phyloP scores from a whole-genome alignment of 2,329 filamentous ascomycete genomes.

The Fusarium anthophilum region DNA sequence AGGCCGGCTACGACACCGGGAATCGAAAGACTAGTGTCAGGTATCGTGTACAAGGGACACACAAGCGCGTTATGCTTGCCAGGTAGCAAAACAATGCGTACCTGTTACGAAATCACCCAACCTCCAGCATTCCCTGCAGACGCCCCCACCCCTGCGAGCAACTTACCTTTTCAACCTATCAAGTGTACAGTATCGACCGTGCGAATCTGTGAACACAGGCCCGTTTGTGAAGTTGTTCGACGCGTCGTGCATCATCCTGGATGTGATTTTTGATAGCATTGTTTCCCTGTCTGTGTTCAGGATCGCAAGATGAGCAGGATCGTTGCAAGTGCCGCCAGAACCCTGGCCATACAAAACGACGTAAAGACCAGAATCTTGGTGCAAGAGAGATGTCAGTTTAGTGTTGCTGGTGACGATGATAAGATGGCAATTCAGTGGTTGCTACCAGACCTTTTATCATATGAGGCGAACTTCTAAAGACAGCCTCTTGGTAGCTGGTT shows the following conservation, averaged over 20 bases:
- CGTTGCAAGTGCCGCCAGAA: conserved; percentile 37
- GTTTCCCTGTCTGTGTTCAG: conserved; percentile 34
- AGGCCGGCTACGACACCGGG: conserved; percentile 41
- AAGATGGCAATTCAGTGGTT: conserved; percentile 19
- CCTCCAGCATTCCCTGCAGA: conserved; percentile 35
- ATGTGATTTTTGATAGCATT: conserved; percentile 34
- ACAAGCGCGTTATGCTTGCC: not conserved
- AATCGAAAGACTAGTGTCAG: conserved; percentile 30
- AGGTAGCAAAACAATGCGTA: conserved; percentile 30
- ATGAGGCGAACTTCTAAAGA: conserved; percentile 11
- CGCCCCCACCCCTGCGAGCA: conserved; percentile 33
- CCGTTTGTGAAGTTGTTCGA: conserved; percentile 32
- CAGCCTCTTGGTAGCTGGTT: not conserved
- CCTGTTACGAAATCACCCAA: conserved; percentile 41
- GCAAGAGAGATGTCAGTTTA: conserved; percentile 6
- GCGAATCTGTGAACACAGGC: conserved; percentile 15
- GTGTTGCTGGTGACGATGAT: conserved; percentile 17
- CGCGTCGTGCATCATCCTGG: conserved; percentile 41
- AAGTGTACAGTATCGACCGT: conserved; percentile 28
- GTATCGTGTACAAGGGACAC: conserved; percentile 29
- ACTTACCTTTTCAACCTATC: conserved; percentile 23
- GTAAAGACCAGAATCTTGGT: not conserved
- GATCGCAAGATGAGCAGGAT: conserved; percentile 41
- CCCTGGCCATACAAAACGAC: conserved; percentile 13
- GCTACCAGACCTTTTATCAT: conserved; percentile 16